Evolutionary conservation across 805 yeast genomes (phyloP), one percentile per base, ranked within the genome.

Genomic region (Cyberlindnera samutprakarnensis): DNA sequence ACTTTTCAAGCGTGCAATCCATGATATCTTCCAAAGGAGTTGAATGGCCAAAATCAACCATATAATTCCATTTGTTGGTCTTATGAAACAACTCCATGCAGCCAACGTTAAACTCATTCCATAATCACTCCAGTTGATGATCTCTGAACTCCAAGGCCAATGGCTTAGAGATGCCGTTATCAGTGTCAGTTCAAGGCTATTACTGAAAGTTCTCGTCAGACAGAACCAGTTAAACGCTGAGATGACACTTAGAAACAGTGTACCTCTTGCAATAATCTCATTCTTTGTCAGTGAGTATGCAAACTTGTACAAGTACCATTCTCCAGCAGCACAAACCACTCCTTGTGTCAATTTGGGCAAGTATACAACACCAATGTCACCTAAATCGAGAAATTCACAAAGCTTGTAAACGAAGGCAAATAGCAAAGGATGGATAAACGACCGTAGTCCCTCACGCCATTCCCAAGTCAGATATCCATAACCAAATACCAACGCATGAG

Each of bases 391-490:
- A 0, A 36, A 0, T 1, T 60, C 58, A 14, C 64, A 54, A 0
- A 63, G 16, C 32, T 53, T 42, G 46, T 66, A 64, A 12, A 69
- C 66, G 1, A 51, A 33, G 2, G 75, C 73, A 49, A 83, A 86
- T 2, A 90, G 33, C 26, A 79, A 57, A 0, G 98, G 96, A 45
- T 87, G 90, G 0, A 81, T 55, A 33, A 83, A 78, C 8, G 94
- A 79, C 38, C 99, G 59, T 5, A 92, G 57, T 1, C 77, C 78
- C 29, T 66, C 62, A 16, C 59, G 53, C 98, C 98, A 92, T 57
- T 92, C 99, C 99, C 99, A 92, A 0, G 97, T 86, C 23, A 75
- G 51, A 44, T 74, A 72, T 0, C 98, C 98, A 41, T 78, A 79
- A 2, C 92, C 88, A 53, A 66, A 86, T 0, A 80, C 79, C 23